Evolutionary conservation across 768 basidiomycete genomes (phyloP).

Genomic region (Auriculariales sp.): DNA sequence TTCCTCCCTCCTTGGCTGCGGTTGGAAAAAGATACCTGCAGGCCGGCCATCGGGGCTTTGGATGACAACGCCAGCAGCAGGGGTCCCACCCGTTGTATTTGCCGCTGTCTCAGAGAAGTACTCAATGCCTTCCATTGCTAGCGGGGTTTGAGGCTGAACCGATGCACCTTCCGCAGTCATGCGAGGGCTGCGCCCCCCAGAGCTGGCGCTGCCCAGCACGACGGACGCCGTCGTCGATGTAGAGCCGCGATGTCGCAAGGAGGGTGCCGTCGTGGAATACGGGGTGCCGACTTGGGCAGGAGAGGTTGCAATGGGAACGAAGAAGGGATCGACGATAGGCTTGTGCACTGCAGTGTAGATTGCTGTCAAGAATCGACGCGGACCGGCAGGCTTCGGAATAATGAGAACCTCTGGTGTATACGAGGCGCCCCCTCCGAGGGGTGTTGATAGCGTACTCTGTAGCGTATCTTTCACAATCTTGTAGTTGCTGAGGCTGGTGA

Average conservation of each 20-base stretch:
- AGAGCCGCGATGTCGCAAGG: constrained; percentile 7
- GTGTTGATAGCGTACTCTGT: constrained; percentile 42
- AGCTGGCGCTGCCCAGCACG: constrained; percentile 27
- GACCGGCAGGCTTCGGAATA: constrained; percentile 93
- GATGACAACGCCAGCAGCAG: constrained; percentile 77
- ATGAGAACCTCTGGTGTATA: constrained; percentile 84
- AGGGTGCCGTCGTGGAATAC: constrained; percentile 23
- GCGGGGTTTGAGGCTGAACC: constrained; percentile 56
- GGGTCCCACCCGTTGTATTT: constrained; percentile 50
- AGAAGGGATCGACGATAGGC: constrained; percentile 81
- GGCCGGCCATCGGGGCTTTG: constrained; percentile 89
- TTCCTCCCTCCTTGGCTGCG: constrained; percentile 25
- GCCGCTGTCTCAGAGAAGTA: constrained; percentile 58
- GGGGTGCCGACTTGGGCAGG: constrained; percentile 63
- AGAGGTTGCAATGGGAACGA: constrained; percentile 87
- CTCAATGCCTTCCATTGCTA: constrained; percentile 58
- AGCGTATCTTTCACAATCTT: constrained; percentile 77
- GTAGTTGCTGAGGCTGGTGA: constrained; percentile 82
- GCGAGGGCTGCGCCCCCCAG: constrained; percentile 31
- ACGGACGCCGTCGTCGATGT: constrained; percentile 15
- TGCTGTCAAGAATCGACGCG: constrained; percentile 82
- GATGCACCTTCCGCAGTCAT: constrained; percentile 47
- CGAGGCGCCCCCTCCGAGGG: constrained; percentile 12
- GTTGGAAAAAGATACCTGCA: constrained; percentile 93
- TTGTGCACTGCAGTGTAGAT: constrained; percentile 80